phyloP scores from a whole-genome alignment of 139 green algal species.

The Ettlia oleoabundans region DNA sequence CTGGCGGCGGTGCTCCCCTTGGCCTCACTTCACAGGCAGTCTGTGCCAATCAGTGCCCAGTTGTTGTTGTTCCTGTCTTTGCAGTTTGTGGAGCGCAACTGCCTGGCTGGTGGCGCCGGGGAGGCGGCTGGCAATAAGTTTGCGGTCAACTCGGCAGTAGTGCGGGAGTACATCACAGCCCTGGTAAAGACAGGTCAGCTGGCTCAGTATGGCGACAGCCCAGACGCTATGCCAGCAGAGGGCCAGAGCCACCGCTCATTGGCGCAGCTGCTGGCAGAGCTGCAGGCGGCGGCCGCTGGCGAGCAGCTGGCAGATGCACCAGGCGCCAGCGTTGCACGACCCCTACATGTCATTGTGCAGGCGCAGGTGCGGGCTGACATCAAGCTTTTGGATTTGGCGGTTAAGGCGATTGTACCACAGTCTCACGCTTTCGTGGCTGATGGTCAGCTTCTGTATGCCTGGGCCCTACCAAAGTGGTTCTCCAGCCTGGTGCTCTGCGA shows the following conservation, averaged over 20 bases:
- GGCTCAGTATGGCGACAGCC: constrained; percentile 49
- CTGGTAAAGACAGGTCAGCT: constrained; percentile 77
- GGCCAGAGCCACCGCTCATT: constrained; percentile 65
- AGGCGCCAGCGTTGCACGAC: constrained; percentile 52
- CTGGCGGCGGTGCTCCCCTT: too few relatives aligned
- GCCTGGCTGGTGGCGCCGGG: background rate
- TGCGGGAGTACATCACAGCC: constrained; percentile 89
- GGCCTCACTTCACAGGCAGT: too few relatives aligned
- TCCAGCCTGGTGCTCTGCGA: too few relatives aligned
- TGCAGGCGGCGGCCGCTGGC: constrained; percentile 50
- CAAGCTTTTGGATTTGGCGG: background rate
- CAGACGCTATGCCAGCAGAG: background rate
- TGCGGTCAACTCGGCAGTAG: constrained; percentile 63
- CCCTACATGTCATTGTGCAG: constrained; percentile 71
- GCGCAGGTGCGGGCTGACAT: constrained; percentile 2
- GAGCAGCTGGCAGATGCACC: constrained; percentile 8
- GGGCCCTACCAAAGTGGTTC: too few relatives aligned
- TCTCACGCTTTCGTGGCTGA: too few relatives aligned
- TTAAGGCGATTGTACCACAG: too few relatives aligned
- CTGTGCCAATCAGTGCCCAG: too few relatives aligned
- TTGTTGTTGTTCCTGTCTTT: too few relatives aligned
- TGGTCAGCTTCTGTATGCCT: too few relatives aligned
- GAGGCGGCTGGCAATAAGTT: constrained; percentile 22
- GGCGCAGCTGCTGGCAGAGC: constrained; percentile 66
- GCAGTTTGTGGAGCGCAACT: constrained; percentile 44